phyloP scores from a whole-genome alignment of 495 filamentous ascomycete species.

The Geoglossum glabrum region DNA sequence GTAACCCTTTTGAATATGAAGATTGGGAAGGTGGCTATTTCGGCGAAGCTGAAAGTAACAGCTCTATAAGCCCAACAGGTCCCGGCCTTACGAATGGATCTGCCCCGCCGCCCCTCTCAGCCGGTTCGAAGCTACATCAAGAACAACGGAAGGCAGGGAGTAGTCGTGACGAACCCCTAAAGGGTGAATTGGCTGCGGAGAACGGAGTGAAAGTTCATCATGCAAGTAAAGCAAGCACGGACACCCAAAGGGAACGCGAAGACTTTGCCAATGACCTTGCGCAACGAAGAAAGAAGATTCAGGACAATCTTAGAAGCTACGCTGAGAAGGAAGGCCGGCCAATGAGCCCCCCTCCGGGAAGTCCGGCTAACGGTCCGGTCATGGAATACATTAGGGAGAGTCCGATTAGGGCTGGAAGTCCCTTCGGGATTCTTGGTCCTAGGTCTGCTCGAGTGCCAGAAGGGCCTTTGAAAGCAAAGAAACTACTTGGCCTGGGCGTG shows the following conservation, averaged over 20 bases:
- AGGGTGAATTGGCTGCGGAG: neutral
- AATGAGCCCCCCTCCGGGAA: slow-evolving; percentile 27
- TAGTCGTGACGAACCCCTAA: neutral
- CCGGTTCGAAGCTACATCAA: slow-evolving; percentile 5
- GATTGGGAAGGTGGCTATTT: slow-evolving; percentile 27
- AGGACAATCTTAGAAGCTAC: slow-evolving; percentile 59
- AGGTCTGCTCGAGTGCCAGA: slow-evolving; percentile 32
- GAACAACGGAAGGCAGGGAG: neutral
- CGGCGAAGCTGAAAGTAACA: slow-evolving; percentile 15
- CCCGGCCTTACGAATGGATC: slow-evolving; percentile 6
- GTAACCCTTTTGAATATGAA: slow-evolving; percentile 33
- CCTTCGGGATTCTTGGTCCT: slow-evolving; percentile 46
- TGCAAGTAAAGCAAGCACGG: slow-evolving; percentile 33
- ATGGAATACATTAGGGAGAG: neutral
- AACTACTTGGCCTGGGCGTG: slow-evolving; percentile 46
- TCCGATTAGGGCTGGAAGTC: slow-evolving; percentile 28
- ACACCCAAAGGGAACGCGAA: slow-evolving; percentile 44
- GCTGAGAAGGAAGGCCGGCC: slow-evolving; percentile 35
- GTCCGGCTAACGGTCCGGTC: slow-evolving; percentile 23
- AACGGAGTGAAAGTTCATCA: slow-evolving; percentile 12
- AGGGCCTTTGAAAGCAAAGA: slow-evolving; percentile 40
- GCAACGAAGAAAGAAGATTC: slow-evolving; percentile 51
- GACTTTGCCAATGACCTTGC: slow-evolving; percentile 70
- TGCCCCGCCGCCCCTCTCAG: slow-evolving; percentile 5
- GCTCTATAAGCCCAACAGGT: slow-evolving; percentile 12